Evolutionary conservation across 345 rosid species (phyloP), one percentile per base, ranked within the genome.

Genomic region (Carallia brachiata): DNA sequence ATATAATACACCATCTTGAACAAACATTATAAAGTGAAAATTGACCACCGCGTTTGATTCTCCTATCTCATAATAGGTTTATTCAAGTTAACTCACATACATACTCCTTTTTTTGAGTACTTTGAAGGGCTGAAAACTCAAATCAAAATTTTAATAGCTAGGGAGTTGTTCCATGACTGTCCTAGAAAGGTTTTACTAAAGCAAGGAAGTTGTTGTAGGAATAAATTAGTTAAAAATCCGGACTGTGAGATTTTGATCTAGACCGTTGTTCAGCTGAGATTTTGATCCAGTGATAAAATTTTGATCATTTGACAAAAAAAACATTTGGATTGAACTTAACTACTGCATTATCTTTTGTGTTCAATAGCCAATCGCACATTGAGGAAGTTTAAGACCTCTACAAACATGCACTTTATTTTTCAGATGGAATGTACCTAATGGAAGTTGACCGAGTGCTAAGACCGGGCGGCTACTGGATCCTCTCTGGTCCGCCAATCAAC

Each of bases 391-490:
- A 68, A 61, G 56, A 62, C 60, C 30, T 71, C 70, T 79, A 44
- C 67, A 67, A 36, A 4, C 74, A 19, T 66, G 56, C 61, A 44
- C 57, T 82, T 47, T 54, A 40, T 73, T 78, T 67, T 74, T 28
- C 74, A 95, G 99, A 89, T 72, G 99, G 99, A 61, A 85, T 57
- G 69, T 90, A 85, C 78, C 79, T 95, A 64, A 89, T 89, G 96
- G 99, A 95, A 84, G 94, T 95, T 48, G 99, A 95, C 79, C 76
- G 99, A 78, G 97, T 95, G 63, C 84, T 95, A 78, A 87, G 99
- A 80, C 99, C 97, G 4, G 99, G 97, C 69, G 99, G 99, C 69
- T 95, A 82, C 81, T 95, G 99, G 99, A 83, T 95, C 60, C 78
- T 95, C 74, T 95, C 97, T 39, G 99, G 97, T 4, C 99, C 99